Base-by-base conservation (phyloP, 345 rosid species). In the Pelargonium nanum region DNA sequence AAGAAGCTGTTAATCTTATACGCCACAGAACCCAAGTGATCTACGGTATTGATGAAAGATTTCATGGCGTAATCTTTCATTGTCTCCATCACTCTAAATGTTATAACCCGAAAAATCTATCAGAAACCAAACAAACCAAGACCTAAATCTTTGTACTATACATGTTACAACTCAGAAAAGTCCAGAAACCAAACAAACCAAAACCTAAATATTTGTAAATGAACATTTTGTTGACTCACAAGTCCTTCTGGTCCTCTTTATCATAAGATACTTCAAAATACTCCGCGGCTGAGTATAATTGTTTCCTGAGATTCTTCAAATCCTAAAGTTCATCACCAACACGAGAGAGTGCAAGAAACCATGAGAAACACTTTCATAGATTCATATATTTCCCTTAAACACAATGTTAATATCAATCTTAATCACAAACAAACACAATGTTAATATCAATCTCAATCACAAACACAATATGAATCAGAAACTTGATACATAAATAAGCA, bases 11-110 rank as follows among this genome's bases (percentile, higher is more conserved):
- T 78, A 32, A 89, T 72, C 76, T 89, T 85, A 78, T 53, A 79
- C 4, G 95, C 85, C 22, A 85, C 89, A 26, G 89, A 85, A 64
- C 98, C 98, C 75, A 92, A 74, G 67, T 92, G 98, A 63, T 92
- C 98, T 10, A 89, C 79, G 4, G 91, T 86, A 59, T 75, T 89
- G 65, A 89, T 72, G 70, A 89, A 67, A 60, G 97, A 95, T 69
- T 85, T 85, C 44, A 77, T 73, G 21, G 81, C 82, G 73, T 89
- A 84, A 56, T 85, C 97, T 66, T 83, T 93, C 70, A 84, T 60
- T 8, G 74, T 81, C 50, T 82, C 83, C 74, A 80, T 71, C 72
- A 83, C 85, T 62, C 94, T 93, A 67, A 57, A 17, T 9, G 16
- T 40, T 40, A 8, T 40, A n/a, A n/a, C n/a, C n/a, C 15, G 48